Evolutionary conservation across 345 rosid genomes (phyloP), one percentile per base, ranked within the genome.

Genomic region (Acer negundo): DNA sequence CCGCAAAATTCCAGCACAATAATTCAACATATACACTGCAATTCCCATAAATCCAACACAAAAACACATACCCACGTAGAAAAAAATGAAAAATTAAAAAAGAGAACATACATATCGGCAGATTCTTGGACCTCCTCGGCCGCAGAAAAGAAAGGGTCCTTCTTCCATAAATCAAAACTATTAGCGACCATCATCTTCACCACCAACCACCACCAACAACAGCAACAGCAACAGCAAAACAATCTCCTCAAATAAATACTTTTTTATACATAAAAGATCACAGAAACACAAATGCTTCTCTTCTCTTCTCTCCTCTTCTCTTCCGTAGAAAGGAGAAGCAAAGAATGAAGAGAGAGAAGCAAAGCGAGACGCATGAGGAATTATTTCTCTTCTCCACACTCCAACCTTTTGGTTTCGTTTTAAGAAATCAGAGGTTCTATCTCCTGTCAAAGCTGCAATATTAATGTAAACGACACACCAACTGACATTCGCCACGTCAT

Each of bases 41-140:
- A 8, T 42, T 42, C 46, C 46, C 46, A 42, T 7, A 8, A 42
- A 42, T 42, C 46, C 46, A 42, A 9, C 46, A 42, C 46, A 46
- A n/a, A 68, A 46, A 22, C 56, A 38, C 55, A 58, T 4, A 13
- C 20, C 12, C 49, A 24, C 67, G 44, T 0, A 53, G 31, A 49
- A 24, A 15, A 42, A 13, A 38, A 38, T 12, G 1, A 44, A 42
- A 19, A 42, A 49, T 78, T 67, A 3, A 40, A 78, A 56, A 26
- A 42, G 24, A 56, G 10, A 73, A 83, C 95, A 63, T 87, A 94
- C 97, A 83, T 77, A 79, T 94, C 98, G 31, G 97, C 87, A 68
- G 98, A 94, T 78, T 91, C 91, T 81, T 94, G 98, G 72, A 94
- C 94, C 86, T 92, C 97, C 80, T 94, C 98, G n/a, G 98, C 98